Evolutionary conservation across 345 rosid species (phyloP).

Genomic region (Eucalyptus curtisii): DNA sequence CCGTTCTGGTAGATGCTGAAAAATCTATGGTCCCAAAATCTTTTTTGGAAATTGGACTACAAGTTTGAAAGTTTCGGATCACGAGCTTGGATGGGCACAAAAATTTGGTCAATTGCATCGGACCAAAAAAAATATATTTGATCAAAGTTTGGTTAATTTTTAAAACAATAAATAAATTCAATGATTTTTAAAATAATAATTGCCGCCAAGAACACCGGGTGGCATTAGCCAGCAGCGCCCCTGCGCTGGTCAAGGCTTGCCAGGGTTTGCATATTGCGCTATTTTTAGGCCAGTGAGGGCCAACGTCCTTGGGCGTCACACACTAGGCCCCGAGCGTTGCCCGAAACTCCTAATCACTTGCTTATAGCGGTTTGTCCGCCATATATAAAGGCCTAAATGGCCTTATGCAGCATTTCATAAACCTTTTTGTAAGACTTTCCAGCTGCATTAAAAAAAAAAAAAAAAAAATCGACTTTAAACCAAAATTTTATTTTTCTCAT

Average conservation of each 20-base stretch:
- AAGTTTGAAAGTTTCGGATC: neutral
- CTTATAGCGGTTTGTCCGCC: accelerated
- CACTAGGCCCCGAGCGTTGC: neutral
- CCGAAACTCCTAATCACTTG: neutral
- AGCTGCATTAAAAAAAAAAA: too few species aligned
- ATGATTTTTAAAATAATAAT: too few species aligned
- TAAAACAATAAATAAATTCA: too few species aligned
- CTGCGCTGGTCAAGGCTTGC: too few species aligned
- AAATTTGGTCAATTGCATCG: too few species aligned
- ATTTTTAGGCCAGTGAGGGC: neutral
- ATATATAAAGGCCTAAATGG: neutral
- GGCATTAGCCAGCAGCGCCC: neutral
- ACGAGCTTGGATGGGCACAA: neutral
- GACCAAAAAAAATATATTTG: too few species aligned
- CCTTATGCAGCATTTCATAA: neutral
- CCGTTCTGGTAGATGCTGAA: neutral
- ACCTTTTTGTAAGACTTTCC: neutral
- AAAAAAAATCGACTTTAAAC: too few species aligned
- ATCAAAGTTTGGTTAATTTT: neutral
- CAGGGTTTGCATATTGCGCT: neutral
- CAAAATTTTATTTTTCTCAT: neutral
- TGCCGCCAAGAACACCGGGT: neutral
- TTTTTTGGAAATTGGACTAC: neutral
- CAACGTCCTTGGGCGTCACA: neutral
- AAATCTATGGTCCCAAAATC: neutral